Conservation (phyloP, 2,329 filamentous ascomycete genomes). For the Alternaria ventricosa region DNA sequence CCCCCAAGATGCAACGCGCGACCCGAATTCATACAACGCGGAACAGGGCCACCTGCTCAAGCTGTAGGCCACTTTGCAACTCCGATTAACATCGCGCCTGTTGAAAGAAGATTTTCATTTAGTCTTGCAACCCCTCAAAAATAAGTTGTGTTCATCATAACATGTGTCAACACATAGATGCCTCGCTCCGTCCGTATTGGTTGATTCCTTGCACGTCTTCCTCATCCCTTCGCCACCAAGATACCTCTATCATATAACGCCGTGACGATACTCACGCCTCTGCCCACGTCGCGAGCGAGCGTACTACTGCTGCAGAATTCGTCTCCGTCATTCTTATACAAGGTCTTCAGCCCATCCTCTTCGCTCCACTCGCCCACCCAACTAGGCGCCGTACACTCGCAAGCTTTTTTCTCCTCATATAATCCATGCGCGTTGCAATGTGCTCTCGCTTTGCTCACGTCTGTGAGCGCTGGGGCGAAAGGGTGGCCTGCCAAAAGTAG, state of each 20-base stretch:
- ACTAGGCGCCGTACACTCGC: conserved; percentile 39
- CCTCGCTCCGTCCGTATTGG: not conserved
- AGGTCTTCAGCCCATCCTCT: conserved; percentile 37
- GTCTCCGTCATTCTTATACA: conserved; percentile 43
- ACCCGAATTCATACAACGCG: not conserved
- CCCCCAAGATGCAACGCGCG: not conserved
- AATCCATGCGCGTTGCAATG: conserved; percentile 22
- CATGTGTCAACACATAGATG: not conserved
- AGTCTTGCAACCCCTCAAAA: not conserved
- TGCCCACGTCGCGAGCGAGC: conserved; percentile 47
- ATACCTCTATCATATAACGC: conserved; percentile 53
- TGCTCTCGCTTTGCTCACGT: conserved; percentile 27
- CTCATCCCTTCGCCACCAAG: conserved; percentile 43
- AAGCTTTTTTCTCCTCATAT: conserved; percentile 28
- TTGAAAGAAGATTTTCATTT: not conserved
- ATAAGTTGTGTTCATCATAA: not conserved
- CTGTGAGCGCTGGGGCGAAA: conserved; percentile 40
- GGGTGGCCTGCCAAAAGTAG: conserved; percentile 53
- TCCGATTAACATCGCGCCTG: not conserved
- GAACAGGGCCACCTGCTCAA: not conserved
- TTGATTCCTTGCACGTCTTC: not conserved
- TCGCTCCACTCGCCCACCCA: conserved; percentile 52
- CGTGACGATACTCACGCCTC: conserved; percentile 44
- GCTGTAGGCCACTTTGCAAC: not conserved
- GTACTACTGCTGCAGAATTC: conserved; percentile 48